Percentiles rank a stretch among this genome's conserved stretches.
Evolutionary conservation across 306 rosid genomes (phyloP).

Genomic region (Gleditsia sinensis): DNA sequence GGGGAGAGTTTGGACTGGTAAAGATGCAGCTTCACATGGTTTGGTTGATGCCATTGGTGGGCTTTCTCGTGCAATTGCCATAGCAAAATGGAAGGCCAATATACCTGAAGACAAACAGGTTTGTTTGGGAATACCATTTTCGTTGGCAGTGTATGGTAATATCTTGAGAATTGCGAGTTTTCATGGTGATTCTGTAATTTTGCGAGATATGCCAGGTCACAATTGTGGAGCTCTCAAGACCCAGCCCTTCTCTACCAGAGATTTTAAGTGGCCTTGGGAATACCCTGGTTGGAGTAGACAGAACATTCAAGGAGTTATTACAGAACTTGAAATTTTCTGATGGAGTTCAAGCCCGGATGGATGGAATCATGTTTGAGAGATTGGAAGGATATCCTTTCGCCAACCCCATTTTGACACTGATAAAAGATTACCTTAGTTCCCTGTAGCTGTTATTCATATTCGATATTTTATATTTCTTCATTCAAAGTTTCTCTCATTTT

Average conservation of each 20-base stretch:
- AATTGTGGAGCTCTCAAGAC: constrained; percentile 82
- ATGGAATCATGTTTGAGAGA: constrained; percentile 81
- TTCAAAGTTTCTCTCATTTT: neutral
- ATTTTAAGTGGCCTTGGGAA: constrained; percentile 69
- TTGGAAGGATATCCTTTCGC: constrained; percentile 67
- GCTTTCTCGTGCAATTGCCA: constrained; percentile 84
- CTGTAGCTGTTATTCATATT: constrained; percentile 25
- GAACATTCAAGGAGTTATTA: constrained; percentile 57
- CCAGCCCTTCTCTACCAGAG: constrained; percentile 72
- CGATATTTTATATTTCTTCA: neutral
- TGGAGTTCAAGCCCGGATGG: constrained; percentile 92
- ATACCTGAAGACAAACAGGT: constrained; percentile 87
- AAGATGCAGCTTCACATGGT: constrained; percentile 79
- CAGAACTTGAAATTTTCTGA: constrained; percentile 60
- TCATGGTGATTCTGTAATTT: neutral
- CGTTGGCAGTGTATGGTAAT: neutral
- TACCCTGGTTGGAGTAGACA: constrained; percentile 67
- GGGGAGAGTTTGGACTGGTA: constrained; percentile 94
- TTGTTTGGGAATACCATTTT: constrained; percentile 2
- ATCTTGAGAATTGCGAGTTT: constrained; percentile 15
- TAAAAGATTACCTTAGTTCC: constrained; percentile 74
- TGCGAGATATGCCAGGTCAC: constrained; percentile 60
- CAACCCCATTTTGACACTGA: constrained; percentile 62
- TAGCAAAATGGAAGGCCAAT: constrained; percentile 89
- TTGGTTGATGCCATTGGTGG: constrained; percentile 95